These are phyloP conservation scores for Eucalyptus virginea DNA, from an alignment of 345 rosid species.

Conservation along the genomic window DNA sequence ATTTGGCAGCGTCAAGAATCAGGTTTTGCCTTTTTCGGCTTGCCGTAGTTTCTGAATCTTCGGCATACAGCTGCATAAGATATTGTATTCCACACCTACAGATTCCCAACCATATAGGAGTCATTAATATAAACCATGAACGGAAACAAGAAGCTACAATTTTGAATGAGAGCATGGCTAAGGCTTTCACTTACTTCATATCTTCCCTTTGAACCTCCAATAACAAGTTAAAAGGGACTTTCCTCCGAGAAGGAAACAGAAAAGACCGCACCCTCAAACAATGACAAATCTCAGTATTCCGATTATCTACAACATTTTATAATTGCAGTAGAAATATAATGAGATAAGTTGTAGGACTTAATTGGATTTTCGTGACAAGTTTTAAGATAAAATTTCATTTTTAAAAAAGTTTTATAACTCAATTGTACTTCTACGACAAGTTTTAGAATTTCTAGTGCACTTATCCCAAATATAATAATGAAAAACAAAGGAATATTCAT, in stretches of 20 bases:
- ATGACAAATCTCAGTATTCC: not conserved
- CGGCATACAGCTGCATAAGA: constrained; percentile 25
- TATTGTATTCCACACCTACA: constrained; percentile 55
- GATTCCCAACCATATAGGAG: not conserved
- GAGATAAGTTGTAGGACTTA: no score
- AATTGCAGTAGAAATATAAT: not conserved
- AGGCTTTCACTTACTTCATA: constrained; percentile 37
- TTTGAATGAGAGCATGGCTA: not conserved
- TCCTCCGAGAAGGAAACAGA: constrained; percentile 16
- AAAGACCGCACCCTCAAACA: not conserved
- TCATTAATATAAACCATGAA: not conserved
- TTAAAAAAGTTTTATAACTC: no score
- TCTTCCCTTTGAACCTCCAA: constrained; percentile 83
- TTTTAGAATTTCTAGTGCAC: no score
- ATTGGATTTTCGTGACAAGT: no score
- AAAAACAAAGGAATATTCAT: no score
- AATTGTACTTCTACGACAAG: fast-evolving
- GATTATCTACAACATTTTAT: not conserved
- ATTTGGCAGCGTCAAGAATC: not conserved
- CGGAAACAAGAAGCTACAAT: not conserved
- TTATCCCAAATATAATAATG: no score
- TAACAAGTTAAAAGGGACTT: constrained; percentile 58
- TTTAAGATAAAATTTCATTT: no score
- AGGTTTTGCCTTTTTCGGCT: not conserved
- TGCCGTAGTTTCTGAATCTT: constrained; percentile 23